phyloP scores from a whole-genome alignment of 176 grass and related monocot species.

The Panicum miliaceum region DNA sequence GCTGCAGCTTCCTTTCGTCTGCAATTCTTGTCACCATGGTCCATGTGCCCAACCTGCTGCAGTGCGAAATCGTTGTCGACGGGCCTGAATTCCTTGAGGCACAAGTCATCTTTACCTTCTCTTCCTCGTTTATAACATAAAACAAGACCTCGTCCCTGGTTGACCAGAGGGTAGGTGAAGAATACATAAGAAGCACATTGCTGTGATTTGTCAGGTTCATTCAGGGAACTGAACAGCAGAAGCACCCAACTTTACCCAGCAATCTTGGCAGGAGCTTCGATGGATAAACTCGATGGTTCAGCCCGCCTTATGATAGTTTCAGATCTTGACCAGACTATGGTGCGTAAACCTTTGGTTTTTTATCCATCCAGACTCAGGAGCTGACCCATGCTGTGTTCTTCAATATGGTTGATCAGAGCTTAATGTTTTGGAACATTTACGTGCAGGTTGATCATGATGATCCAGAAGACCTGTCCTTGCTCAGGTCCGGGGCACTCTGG shows the following conservation, averaged over 20 bases:
- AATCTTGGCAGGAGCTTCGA: constrained; percentile 16
- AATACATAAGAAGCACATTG: constrained; percentile 2
- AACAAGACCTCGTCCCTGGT: constrained; percentile 4
- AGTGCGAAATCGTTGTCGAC: neutral
- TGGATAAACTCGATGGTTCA: constrained; percentile 49
- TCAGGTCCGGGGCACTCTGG: constrained; percentile 72
- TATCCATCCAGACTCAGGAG: neutral
- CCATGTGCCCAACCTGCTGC: neutral
- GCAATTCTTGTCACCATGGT: neutral
- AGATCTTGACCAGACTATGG: constrained; percentile 69
- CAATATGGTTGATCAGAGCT: neutral
- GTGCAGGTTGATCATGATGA: constrained; percentile 83
- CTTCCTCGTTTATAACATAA: neutral
- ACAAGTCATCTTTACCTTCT: neutral
- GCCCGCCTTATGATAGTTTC: constrained; percentile 69
- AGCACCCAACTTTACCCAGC: neutral
- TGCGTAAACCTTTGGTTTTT: neutral
- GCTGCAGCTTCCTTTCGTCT: neutral
- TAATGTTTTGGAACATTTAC: constrained; percentile 21
- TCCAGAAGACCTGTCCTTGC: constrained; percentile 64
- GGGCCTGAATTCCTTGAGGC: neutral
- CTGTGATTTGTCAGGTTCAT: constrained; percentile 8
- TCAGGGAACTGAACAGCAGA: constrained; percentile 17
- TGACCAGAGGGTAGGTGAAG: constrained; percentile 27
- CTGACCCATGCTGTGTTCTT: neutral